Base-by-base conservation (phyloP, 2,329 filamentous ascomycete species). In the Calonectria fujianensis region DNA sequence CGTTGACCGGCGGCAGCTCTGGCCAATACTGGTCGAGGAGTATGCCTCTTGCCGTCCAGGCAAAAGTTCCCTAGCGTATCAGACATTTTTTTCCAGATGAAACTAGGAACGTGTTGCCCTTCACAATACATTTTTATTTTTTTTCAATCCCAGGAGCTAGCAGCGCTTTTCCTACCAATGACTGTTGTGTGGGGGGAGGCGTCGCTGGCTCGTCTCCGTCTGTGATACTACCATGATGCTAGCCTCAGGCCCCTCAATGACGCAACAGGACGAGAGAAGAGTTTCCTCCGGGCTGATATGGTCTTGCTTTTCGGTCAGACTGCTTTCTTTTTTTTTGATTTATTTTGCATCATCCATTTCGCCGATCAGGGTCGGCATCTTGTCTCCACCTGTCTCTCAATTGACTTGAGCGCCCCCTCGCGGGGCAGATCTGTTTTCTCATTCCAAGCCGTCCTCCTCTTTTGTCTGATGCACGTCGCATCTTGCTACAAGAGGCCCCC, bases 331-430 rank as follows among this genome's bases (percentile, higher is more conserved):
- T 64, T 9, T 48, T 4, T 20, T 41, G 6, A 13, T 68, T 70
- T 73, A 51, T 59, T 70, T 76, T 61, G 73, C 57, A 65, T 75
- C 68, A 57, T 67, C 29, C 70, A 77, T 76, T 77, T 52, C 51
- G 73, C 70, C 65, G 69, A 80, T 78, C 64, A 70, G n/a, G 70
- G 76, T 69, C 69, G 71, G 75, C 74, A 76, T 78, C 70, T 20
- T 71, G 65, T 68, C 74, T 71, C 72, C 75, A 77, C 77, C 70
- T 66, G 72, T 78, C 69, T 72, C 72, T 77, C 70, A 65, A 48
- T 64, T 72, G 70, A 70, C 64, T 80, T 78, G 75, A 75, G 48
- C 69, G 18, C 57, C 57, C 57, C n/a, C 57, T 20, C 35, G 24
- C 57, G 39, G 35, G 24, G 57, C 57, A 41, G 57, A 63, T 41